Base-by-base conservation (phyloP, 192 early-diverging fungal genomes). In the Phlyctochytrium arcticum region DNA sequence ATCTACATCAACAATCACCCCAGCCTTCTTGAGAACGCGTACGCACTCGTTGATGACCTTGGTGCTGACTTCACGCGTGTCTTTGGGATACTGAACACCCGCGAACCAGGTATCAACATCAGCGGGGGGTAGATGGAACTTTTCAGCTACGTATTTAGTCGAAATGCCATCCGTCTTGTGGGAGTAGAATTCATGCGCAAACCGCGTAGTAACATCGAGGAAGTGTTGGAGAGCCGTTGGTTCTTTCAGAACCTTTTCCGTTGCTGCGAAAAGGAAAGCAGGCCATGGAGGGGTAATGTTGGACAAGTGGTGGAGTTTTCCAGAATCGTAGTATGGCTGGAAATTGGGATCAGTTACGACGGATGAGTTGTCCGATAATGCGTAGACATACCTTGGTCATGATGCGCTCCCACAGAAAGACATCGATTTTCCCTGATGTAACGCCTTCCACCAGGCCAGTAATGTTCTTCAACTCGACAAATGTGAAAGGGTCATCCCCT, bases 381-480 rank as follows among this genome's bases (percentile, higher is more conserved):
- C 29, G 17, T 53, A 17, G 19, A 27, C n/a, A 17, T 33, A 65
- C 69, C 69, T 96, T 91, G 65, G 92, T 96, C n/a, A 92, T 96
- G 32, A 92, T 88, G 0, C 84, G 79, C 61, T 96, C 93, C 93
- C 93, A 96, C 62, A 96, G 74, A 55, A 96, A 96, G 6, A 85
- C 88, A 72, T 94, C 93, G 5, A 72, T 73, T 5, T 66, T 57
- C 23, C 81, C 82, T 5, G 74, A 67, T 36, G 83, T 79, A 48
- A 91, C 84, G 17, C 89, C 90, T 12, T 80, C 65, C 9, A 86
- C 76, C 72, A 96, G 82, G 0, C 83, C 80, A 17, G 82, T 60
- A 36, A 96, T 83, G 59, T 92, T 86, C 55, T 91, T 83, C n/a
- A 89, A 70, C 4, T 89, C 82, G 0, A 77, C 73, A 58, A 92